These are phyloP conservation scores for Salix dunnii DNA, from an alignment of 345 rosid species.

Conservation along the genomic window DNA sequence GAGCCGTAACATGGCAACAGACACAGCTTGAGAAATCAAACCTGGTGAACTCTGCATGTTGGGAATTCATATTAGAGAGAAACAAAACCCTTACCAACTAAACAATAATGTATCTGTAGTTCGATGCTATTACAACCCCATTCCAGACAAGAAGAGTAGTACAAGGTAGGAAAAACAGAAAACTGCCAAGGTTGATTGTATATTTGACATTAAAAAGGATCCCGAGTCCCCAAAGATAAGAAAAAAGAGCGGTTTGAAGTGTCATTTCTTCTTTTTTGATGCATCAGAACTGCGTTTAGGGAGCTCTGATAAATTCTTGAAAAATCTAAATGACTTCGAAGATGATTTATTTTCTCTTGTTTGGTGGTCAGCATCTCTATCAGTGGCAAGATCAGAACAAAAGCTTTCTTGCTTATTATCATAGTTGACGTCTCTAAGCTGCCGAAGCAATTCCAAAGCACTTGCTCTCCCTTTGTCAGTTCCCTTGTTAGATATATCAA, in stretches of 20 bases:
- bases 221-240: conserved; percentile 1
- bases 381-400: conserved; percentile 9
- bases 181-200: conserved; percentile 16
- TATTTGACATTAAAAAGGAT: not conserved
- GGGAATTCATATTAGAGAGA: not conserved
- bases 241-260: not conserved
- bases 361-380: conserved; percentile 14
- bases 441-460: conserved; percentile 69
- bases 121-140: conserved; percentile 1
- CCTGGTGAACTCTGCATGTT: not conserved
- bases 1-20: conserved; percentile 11
- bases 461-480: conserved; percentile 48
- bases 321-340: conserved; percentile 38
- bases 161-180: conserved; percentile 15
- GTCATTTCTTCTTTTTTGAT: conserved; percentile 43
- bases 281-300: conserved; percentile 19
- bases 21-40: conserved; percentile 15
- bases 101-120: not conserved
- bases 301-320: conserved; percentile 16
- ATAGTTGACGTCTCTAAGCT: conserved; percentile 40
- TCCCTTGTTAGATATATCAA: conserved; percentile 53
- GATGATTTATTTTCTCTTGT: conserved; percentile 32
- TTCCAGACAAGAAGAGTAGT: not conserved
- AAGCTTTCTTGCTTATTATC: conserved; percentile 20
- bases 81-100: conserved; percentile 8